Percentiles rank a stretch among this genome's conserved stretches.
Conservation (phyloP, 345 rosid genomes). For the rapeseed (Brassica napus) region Da-Ae NC_063436.1:1137501-1138000, state of each 20-base stretch:
- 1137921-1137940: conserved; percentile 28
- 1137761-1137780: neutral
- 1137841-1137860: conserved; percentile 35
- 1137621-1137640: neutral
- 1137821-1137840: conserved; percentile 36
- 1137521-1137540: neutral
- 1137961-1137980: conserved; percentile 28
- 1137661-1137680: conserved; percentile 24
- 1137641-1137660: conserved; percentile 23
- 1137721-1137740: conserved; percentile 31
- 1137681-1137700: neutral
- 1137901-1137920: conserved; percentile 13
- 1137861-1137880: neutral
- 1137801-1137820: conserved; percentile 26
- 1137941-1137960: conserved; percentile 15
- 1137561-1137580: neutral
- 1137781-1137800: conserved; percentile 5
- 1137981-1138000: conserved; percentile 3
- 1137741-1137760: conserved; percentile 42
- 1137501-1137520: neutral
- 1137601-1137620: conserved; percentile 16
- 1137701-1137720: neutral
- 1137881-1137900: neutral
- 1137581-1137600: neutral
- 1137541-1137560: neutral